These are phyloP conservation scores for Datura wrightii DNA, from an alignment of 257 asterid genomes.

Conservation along the genomic window DNA sequence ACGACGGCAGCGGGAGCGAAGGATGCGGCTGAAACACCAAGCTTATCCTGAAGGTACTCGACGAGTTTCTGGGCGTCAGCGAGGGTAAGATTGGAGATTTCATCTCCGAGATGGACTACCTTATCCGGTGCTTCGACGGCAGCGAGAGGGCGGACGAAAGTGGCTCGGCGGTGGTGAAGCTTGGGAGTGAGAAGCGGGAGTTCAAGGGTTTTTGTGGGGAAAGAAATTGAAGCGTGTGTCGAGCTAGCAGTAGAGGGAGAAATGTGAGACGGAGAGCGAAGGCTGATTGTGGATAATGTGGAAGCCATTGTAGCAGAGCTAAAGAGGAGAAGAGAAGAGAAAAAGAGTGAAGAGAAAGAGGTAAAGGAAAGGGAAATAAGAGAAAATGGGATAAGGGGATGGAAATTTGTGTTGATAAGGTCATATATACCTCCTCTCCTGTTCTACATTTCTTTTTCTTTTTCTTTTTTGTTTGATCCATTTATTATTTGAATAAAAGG, in stretches of 20 bases:
- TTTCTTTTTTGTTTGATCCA: neutral
- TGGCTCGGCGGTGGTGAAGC: constrained; percentile 51
- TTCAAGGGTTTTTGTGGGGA: constrained; percentile 46
- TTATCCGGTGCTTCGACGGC: constrained; percentile 92
- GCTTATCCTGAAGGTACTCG: constrained; percentile 93
- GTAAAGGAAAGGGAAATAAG: neutral
- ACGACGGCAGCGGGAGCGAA: constrained; percentile 75
- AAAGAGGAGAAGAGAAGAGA: constrained; percentile 30
- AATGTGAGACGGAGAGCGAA: constrained; percentile 49
- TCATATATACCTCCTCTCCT: neutral
- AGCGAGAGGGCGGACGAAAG: constrained; percentile 57
- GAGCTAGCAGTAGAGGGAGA: constrained; percentile 42
- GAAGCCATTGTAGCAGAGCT: constrained; percentile 61
- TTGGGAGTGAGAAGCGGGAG: constrained; percentile 49
- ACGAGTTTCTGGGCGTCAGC: constrained; percentile 96
- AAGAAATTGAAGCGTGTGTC: constrained; percentile 35
- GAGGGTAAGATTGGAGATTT: constrained; percentile 78
- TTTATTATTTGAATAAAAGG: neutral
- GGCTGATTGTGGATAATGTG: constrained; percentile 56
- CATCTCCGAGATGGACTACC: constrained; percentile 80
- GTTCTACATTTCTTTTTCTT: neutral
- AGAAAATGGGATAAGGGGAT: constrained; percentile 38
- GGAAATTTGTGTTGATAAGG: neutral
- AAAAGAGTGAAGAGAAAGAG: neutral
- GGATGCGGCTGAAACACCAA: constrained; percentile 91